Percentiles rank a stretch among this genome's conserved stretches.
phyloP scores from a whole-genome alignment of 73 alveolate species.

The Breviolum minutum region DNA sequence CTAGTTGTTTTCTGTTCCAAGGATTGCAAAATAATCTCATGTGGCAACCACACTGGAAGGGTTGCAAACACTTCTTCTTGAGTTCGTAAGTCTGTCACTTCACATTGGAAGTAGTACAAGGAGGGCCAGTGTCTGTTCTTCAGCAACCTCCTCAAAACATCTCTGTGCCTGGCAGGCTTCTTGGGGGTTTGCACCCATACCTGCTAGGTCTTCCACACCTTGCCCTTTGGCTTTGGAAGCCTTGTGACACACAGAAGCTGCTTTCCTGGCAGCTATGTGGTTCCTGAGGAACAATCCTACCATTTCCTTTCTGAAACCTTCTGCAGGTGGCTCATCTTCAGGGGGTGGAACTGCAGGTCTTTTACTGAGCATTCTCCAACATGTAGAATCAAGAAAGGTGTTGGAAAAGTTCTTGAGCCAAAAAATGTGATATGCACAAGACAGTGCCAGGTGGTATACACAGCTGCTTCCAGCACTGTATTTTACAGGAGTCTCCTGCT shows the following conservation, averaged over 20 bases:
- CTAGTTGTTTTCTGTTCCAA: background rate
- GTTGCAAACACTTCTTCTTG: background rate
- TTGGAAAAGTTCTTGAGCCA: background rate
- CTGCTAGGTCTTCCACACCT: background rate
- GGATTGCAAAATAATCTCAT: background rate
- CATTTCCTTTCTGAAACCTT: background rate
- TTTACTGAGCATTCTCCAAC: background rate
- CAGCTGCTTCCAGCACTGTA: background rate
- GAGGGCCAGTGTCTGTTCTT: slow-evolving; percentile 3
- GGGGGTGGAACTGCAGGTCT: slow-evolving; percentile 7
- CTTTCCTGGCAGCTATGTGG: background rate
- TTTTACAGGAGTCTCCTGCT: background rate
- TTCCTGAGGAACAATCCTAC: background rate
- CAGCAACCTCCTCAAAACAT: slow-evolving; percentile 8
- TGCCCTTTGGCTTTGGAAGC: background rate
- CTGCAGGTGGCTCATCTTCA: background rate
- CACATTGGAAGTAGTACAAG: background rate
- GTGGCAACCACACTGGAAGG: background rate
- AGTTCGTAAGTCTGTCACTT: background rate
- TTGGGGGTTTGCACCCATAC: background rate
- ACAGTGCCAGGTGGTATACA: background rate
- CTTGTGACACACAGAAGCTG: background rate
- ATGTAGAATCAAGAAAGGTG: background rate
- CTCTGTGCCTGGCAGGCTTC: background rate
- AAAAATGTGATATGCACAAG: background rate